These are phyloP conservation scores for Nakazawaea anatomiae DNA, from an alignment of 805 yeast genomes.

Conservation along the genomic window DNA sequence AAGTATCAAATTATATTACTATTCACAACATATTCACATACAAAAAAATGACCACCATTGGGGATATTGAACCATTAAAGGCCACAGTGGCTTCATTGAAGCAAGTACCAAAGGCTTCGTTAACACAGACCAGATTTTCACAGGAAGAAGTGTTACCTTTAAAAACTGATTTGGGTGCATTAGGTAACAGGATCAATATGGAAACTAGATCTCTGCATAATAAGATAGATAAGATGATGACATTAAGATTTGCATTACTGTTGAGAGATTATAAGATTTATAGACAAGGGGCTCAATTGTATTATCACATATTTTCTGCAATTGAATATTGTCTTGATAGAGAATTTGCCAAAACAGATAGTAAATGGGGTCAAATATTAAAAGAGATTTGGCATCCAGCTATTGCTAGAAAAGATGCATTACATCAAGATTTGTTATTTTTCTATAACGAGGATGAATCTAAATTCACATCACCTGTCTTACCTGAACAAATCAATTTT, in stretches of 20 bases:
- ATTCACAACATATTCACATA: background rate
- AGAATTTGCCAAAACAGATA: constrained; percentile 36
- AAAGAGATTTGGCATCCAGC: constrained; percentile 63
- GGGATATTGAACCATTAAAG: background rate
- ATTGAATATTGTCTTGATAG: constrained; percentile 47
- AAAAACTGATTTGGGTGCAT: constrained; percentile 77
- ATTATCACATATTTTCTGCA: constrained; percentile 62
- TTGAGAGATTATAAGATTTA: constrained; percentile 69
- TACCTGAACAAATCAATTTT: constrained; percentile 58
- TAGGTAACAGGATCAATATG: constrained; percentile 73
- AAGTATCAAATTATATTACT: background rate
- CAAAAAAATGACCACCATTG: background rate
- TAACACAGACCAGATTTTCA: constrained; percentile 9
- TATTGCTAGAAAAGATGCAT: constrained; percentile 52
- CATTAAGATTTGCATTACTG: constrained; percentile 68
- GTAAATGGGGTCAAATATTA: constrained; percentile 35
- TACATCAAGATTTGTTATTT: constrained; percentile 59
- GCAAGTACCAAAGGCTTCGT: background rate
- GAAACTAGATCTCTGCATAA: constrained; percentile 65
- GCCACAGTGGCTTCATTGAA: background rate
- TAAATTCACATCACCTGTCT: constrained; percentile 52
- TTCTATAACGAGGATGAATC: constrained; percentile 51
- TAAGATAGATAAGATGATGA: constrained; percentile 61
- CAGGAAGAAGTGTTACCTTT: constrained; percentile 62
- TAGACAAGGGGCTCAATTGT: constrained; percentile 75